Evolutionary conservation across 495 filamentous ascomycete species (phyloP), one percentile per base, ranked within the genome.

Genomic region (Penicillium simplicissimum): DNA sequence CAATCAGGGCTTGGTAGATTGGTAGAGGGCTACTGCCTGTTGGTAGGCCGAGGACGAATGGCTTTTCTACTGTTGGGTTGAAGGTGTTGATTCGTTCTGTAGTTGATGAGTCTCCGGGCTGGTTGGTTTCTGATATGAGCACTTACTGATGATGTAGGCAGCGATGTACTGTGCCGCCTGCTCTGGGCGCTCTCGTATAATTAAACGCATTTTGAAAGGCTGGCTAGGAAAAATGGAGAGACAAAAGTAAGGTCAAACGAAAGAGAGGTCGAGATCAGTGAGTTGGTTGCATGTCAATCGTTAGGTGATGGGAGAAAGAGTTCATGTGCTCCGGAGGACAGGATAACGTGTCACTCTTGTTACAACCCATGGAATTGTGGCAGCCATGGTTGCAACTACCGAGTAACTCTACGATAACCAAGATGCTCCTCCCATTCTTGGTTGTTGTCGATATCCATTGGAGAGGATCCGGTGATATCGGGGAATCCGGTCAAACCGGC

Each of bases 381-480:
- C 13, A 45, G 9, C 17, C 17, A 45, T 45, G 42, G 10, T 5
- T 23, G 13, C 42, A 45, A 13, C 19, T 19, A 21, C n/a, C 3
- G 42, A 25, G 42, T 45, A 13, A 21, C 3, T n/a, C 3, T 45
- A 23, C 19, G 23, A 52, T n/a, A 31, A 14, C 4, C 23, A 34
- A 19, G 13, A 17, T 52, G 25, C 10, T 7, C 31, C 31, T 21
- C 10, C 23, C 23, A 33, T 52, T 11, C 48, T 52, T 52, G 23
- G n/a, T 33, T 21, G 28, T 33, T 31, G 28, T 31, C 28, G 28
- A 31, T 6, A 31, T 31, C 28, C 2, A 7, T 31, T 4, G 3
- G 4, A 52, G 25, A 52, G 31, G n/a, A 15, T n/a, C 48, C 48
- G 48, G 48, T 52, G 48, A 52, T 52, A 52, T 52, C 48, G 48